These are phyloP conservation scores for Chara braunii DNA, from an alignment of 139 green algal species.

Conservation along the genomic window DNA sequence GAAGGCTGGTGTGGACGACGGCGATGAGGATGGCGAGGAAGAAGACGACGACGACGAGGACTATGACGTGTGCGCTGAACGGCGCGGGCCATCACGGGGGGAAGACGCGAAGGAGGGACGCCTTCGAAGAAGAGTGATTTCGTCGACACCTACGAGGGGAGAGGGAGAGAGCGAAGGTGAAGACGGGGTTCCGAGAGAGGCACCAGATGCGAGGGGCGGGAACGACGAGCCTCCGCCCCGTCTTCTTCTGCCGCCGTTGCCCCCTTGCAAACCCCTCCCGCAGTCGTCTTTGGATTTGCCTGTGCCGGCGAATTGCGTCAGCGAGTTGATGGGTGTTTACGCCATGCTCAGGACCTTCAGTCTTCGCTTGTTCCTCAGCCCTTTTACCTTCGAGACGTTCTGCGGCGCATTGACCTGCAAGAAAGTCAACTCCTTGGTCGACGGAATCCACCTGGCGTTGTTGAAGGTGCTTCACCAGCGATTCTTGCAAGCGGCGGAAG, in stretches of 20 bases:
- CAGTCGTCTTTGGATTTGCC: slow-evolving; percentile 11
- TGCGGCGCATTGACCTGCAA: background rate
- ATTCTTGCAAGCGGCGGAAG: no score
- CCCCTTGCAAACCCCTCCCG: slow-evolving; percentile 3
- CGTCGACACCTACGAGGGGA: background rate
- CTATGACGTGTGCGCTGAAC: background rate
- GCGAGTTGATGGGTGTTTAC: slow-evolving; percentile 23
- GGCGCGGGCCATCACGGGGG: background rate
- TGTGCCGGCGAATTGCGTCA: background rate
- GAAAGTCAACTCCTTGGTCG: slow-evolving; percentile 14
- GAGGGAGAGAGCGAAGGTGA: background rate
- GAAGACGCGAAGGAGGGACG: background rate
- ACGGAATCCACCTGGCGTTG: slow-evolving; percentile 22
- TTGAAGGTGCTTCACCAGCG: background rate
- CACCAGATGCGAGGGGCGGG: background rate
- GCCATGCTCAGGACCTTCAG: slow-evolving; percentile 31
- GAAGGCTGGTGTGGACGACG: slow-evolving; percentile 44
- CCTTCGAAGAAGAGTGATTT: background rate
- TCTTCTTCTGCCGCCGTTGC: background rate
- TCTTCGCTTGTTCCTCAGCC: slow-evolving; percentile 25
- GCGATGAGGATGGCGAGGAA: slow-evolving; percentile 45
- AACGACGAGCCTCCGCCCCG: background rate
- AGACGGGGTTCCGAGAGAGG: background rate
- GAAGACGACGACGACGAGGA: slow-evolving; percentile 46
- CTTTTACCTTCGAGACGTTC: slow-evolving; percentile 34